Base-by-base conservation (phyloP, 2,329 filamentous ascomycete genomes). In the Pezicula carpinea region DNA sequence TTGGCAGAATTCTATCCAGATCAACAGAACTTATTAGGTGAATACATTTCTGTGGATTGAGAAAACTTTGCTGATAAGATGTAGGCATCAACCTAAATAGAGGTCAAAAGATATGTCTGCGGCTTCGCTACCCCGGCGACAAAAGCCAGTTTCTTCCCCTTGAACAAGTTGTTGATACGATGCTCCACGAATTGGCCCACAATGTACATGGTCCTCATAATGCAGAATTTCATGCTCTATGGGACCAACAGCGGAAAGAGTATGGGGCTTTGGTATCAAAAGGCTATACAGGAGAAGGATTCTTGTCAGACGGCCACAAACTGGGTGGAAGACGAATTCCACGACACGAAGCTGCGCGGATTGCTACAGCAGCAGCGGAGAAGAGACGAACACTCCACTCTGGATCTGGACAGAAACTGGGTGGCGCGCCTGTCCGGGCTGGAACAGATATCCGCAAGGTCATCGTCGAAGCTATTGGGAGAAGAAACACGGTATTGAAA, bases 121-220 rank as follows among this genome's bases (percentile, higher is more conserved):
- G 92, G 36, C 71, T 97, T 49, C 83, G 92, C 47, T 85, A 93
- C 65, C 73, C 87, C 5, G 74, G 79, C 57, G 88, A 95, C 63
- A 75, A 79, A 8, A 80, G 73, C 33, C 83, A 89, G 57, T 97
- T 97, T 60, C 66, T 96, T 17, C 83, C 87, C 1, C 69, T 91
- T 48, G 89, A 96, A 61, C 74, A 87, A 54, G 77, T 96, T 6
- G 75, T 89, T 36, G 90, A 96, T 65, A 97, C 92, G 0, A 87
- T 97, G 82, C 80, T 97, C 17, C 92, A 97, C 64, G 92, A 97
- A 72, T 79, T 97, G 3, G 84, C 82, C n/a, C 92, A 97, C 61
- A 96, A 87, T 54, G 79, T 89, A 10, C 82, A 85, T 65, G 89
- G 89, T 0, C 87, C 88, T 2, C 92, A 97, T 64, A 82, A 96